Percentiles rank a stretch among this genome's conserved stretches.
Conservation (phyloP, 345 rosid genomes). For the Salix koriyanagi region DNA sequence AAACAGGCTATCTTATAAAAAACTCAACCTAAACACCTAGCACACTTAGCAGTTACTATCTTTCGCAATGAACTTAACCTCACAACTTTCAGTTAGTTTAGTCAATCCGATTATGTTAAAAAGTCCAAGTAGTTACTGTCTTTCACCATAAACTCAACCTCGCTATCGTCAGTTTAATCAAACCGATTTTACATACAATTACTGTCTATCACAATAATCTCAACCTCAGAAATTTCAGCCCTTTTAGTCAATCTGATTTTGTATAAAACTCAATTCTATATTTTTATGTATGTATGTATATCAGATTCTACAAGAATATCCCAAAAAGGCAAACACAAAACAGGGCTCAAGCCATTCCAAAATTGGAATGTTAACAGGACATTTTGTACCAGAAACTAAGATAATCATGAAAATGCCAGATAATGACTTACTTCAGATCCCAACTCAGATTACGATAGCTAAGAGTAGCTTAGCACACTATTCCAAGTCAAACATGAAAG, state of each 20-base stretch:
- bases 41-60: not conserved
- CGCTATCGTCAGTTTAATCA: not conserved
- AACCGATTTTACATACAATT: not conserved
- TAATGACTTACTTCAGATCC: slow-evolving; percentile 22
- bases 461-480: not conserved
- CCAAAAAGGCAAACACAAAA: not conserved
- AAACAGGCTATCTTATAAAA: not conserved
- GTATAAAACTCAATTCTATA: not conserved
- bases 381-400: not conserved
- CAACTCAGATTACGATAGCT: slow-evolving; percentile 14
- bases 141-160: not conserved
- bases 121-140: not conserved
- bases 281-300: not conserved
- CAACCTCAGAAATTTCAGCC: not conserved
- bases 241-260: not conserved
- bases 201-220: not conserved
- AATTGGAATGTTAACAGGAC: slow-evolving; percentile 10
- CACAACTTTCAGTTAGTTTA: not conserved
- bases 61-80: not conserved
- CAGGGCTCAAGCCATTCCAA: slow-evolving; percentile 3
- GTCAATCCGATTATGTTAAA: not conserved
- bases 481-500: slow-evolving; percentile 27
- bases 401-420: slow-evolving; percentile 17
- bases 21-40: no score
- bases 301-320: slow-evolving; percentile 2